Percentiles rank a stretch among this genome's conserved stretches.
Evolutionary conservation across 805 yeast species (phyloP).

Genomic region (Ogataea dorogensis): DNA sequence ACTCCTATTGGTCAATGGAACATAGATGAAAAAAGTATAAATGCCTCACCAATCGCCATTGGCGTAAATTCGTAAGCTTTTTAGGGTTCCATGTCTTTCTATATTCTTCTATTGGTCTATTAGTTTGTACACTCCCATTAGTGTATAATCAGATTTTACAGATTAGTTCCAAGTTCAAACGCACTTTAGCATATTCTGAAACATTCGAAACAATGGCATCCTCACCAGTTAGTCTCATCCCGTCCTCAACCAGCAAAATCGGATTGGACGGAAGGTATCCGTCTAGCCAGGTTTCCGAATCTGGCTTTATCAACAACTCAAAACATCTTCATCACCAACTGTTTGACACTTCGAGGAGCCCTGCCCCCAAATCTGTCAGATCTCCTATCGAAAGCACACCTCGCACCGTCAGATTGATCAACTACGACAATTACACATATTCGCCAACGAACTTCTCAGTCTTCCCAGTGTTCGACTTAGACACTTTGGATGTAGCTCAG

Average conservation of each 20-base stretch:
- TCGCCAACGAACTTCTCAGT: conserved; percentile 24
- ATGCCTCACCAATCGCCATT: conserved; percentile 5
- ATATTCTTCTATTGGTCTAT: conserved; percentile 5
- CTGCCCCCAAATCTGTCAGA: conserved; percentile 7
- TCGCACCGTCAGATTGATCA: conserved; percentile 21
- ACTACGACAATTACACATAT: conserved; percentile 19
- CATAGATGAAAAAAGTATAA: conserved; percentile 10
- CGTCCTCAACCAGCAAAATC: conserved; percentile 7
- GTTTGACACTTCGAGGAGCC: conserved; percentile 8
- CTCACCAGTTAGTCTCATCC: conserved; percentile 13
- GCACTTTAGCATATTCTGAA: conserved; percentile 6
- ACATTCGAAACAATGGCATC: conserved; percentile 15
- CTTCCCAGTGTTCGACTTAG: conserved; percentile 23
- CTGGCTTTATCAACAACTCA: conserved; percentile 1
- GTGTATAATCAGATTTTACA: conserved; percentile 7
- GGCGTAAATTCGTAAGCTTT: conserved; percentile 3
- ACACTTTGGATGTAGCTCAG: conserved; percentile 18
- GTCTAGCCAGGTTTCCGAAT: conserved; percentile 11
- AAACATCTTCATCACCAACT: conserved; percentile 5
- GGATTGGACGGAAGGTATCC: conserved; percentile 2
- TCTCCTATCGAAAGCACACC: conserved; percentile 20
- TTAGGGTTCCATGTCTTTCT: conserved; percentile 11
- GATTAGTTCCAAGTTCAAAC: background rate
- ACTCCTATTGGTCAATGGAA: conserved; percentile 8
- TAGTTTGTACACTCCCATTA: conserved; percentile 6